These are phyloP conservation scores for Pseudonitzschia delicatissima DNA, from an alignment of 108 stramenopile species.

Conservation along the genomic window DNA sequence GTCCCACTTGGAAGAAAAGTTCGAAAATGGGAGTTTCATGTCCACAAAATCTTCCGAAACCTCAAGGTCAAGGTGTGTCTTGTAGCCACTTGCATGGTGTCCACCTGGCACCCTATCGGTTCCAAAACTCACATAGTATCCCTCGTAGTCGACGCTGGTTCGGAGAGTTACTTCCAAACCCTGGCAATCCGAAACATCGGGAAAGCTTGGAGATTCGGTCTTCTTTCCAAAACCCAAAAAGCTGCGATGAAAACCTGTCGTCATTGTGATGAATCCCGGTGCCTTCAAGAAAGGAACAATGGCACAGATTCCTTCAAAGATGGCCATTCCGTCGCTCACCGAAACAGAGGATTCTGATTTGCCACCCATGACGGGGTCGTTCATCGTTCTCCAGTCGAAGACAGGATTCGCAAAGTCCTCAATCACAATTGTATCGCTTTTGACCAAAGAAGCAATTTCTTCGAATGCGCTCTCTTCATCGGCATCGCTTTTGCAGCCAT, in stretches of 20 bases:
- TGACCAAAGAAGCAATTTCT: not conserved
- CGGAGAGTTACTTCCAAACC: slow-evolving; percentile 17
- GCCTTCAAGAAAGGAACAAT: slow-evolving; percentile 44
- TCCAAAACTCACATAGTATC: slow-evolving; percentile 47
- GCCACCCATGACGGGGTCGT: slow-evolving; percentile 66
- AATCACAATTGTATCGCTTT: slow-evolving; percentile 9
- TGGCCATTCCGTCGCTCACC: slow-evolving; percentile 31
- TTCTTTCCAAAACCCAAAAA: not conserved
- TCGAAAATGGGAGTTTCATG: slow-evolving; percentile 27
- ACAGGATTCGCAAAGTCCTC: slow-evolving; percentile 33
- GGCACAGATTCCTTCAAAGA: slow-evolving; percentile 39
- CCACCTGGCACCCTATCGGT: slow-evolving; percentile 33
- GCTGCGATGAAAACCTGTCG: not conserved
- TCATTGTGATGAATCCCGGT: slow-evolving; percentile 44
- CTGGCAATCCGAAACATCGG: slow-evolving; percentile 39
- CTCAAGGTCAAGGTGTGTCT: slow-evolving; percentile 10
- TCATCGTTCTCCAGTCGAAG: slow-evolving; percentile 36
- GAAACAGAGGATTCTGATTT: slow-evolving; percentile 23
- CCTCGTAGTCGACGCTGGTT: slow-evolving; percentile 15
- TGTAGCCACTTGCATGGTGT: slow-evolving; percentile 39
- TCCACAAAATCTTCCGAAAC: slow-evolving; percentile 19
- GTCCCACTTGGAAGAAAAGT: slow-evolving; percentile 41
- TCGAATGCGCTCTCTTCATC: not conserved
- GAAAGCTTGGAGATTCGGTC: slow-evolving; percentile 8
- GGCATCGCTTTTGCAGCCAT: slow-evolving; percentile 19